Base-by-base conservation (phyloP, 192 early-diverging fungal species). In the Entophlyctis helioformis region DNA sequence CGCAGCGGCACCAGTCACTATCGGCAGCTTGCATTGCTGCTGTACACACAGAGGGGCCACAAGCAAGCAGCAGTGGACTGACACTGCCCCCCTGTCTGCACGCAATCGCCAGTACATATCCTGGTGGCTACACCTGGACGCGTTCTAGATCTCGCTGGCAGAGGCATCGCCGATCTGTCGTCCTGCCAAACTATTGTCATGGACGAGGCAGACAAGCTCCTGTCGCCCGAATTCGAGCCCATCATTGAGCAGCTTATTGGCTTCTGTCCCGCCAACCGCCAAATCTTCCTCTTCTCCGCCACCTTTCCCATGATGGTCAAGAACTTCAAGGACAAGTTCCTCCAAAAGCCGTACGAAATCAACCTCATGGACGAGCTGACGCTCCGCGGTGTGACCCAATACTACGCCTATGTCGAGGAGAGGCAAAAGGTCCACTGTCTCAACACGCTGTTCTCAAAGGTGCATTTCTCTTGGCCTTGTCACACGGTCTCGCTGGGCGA, bases 331-430 rank as follows among this genome's bases (percentile, higher is more conserved):
- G 92, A 98, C 62, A 95, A 92, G 60, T 90, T 82, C 53, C 76
- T 98, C 55, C 69, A 72, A 63, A 93, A 91, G 53, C 89, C 95
- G 18, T 95, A 98, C 57, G 95, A 98, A 61, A 98, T 98, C 60
- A 98, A 98, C 51, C 67, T 98, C 31, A 98, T 98, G 95, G 95
- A 98, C 48, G 92, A 98, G 62, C 78, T 98, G 29, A 98, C 95
- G 4, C 72, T 98, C 54, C 83, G 86, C 47, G 95, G 95, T 57
- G 87, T 98, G 20, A 98, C 95, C 7, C 95, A 98, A 71, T 98
- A 91, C 71, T 98, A 98, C 62, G 95, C 95, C 26, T 98, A 90
- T 70, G 93, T 98, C 20, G 92, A 96, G 64, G 95, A 98, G 58
- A 74, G 86, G 50, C 95, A 98, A 56, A 98, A 98, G 62, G 95